Conservation (phyloP, 352 stramenopile species). For the Phytopythium ostracodes region DNA sequence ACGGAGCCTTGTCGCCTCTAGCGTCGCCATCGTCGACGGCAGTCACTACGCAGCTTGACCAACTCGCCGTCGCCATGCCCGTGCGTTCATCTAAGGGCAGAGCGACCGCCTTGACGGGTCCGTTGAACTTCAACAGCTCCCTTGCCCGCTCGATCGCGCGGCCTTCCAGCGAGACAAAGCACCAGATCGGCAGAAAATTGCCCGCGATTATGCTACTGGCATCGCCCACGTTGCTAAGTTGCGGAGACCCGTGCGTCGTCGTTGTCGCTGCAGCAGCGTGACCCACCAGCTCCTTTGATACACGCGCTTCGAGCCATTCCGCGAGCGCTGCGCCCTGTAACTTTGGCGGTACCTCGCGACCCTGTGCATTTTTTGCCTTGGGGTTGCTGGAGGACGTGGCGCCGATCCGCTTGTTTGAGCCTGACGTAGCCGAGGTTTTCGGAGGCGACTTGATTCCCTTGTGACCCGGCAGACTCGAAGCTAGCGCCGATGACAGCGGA, state of each 20-base stretch:
- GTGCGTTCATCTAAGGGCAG: constrained; percentile 55
- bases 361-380: background rate
- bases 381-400: background rate
- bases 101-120: constrained; percentile 58
- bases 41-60: constrained; percentile 75
- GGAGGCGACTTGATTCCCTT: background rate
- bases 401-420: background rate
- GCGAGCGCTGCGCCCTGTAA: constrained; percentile 25
- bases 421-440: background rate
- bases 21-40: constrained; percentile 34
- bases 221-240: background rate
- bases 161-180: constrained; percentile 58
- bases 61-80: constrained; percentile 46
- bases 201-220: constrained; percentile 13
- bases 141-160: constrained; percentile 15
- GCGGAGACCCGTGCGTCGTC: background rate
- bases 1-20: constrained; percentile 2
- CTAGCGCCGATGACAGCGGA: background rate
- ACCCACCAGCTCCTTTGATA: constrained; percentile 41
- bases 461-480: background rate
- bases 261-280: constrained; percentile 29
- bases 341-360: background rate
- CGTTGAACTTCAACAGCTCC: constrained; percentile 17
- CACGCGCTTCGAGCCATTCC: constrained; percentile 41
- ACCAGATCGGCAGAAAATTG: constrained; percentile 70